phyloP scores from a whole-genome alignment of 208 protist genomes.

The Plasmodiophora brassicae region DNA sequence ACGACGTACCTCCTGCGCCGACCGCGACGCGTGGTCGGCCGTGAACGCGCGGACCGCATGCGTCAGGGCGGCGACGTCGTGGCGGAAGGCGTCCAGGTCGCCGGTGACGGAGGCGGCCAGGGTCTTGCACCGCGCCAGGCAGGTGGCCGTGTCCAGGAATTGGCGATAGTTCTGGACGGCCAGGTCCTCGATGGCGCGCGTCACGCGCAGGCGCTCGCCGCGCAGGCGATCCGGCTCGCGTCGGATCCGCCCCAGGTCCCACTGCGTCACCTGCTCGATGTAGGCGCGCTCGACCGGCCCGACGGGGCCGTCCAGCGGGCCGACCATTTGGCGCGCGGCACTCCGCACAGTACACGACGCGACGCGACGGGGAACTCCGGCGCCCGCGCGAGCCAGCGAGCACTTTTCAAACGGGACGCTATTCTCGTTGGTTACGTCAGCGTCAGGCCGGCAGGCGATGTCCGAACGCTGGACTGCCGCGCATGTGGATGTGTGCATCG shows the following conservation, averaged over 20 bases:
- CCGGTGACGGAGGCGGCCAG: neutral
- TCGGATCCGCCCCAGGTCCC: constrained; percentile 15
- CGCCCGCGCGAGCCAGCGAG: no score
- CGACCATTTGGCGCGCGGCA: no score
- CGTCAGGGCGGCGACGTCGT: neutral
- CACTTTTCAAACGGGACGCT: no score
- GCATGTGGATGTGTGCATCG: no score
- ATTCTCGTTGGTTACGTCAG: no score
- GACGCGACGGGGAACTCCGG: no score
- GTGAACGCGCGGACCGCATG: neutral
- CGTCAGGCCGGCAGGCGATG: no score
- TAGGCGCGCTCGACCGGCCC: neutral
- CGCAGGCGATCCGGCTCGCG: neutral
- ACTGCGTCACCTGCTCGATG: neutral
- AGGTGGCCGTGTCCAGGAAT: neutral
- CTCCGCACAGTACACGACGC: no score
- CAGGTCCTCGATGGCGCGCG: neutral
- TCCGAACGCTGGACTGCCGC: no score
- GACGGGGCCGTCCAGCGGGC: no score
- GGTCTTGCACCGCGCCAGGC: neutral
- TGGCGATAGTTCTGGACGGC: neutral
- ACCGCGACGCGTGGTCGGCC: neutral
- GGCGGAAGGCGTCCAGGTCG: neutral
- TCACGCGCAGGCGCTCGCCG: neutral
- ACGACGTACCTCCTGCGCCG: neutral